Evolutionary conservation across 1,284 basidiomycete species (phyloP).

Genomic region (Trametes versicolor): DNA sequence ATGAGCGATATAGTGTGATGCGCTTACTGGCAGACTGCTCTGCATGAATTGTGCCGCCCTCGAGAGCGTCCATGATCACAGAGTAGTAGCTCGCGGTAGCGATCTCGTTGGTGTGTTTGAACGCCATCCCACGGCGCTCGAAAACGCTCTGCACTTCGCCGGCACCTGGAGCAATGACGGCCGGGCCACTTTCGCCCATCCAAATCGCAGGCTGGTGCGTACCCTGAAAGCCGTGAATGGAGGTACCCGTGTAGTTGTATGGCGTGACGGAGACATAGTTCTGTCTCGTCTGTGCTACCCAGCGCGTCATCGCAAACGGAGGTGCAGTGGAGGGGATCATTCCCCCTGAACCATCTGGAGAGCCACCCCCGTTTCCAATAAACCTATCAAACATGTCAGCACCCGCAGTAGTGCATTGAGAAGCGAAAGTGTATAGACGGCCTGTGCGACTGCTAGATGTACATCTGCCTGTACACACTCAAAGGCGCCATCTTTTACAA

Average conservation of each 20-base stretch:
- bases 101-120: constrained; percentile 67
- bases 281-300: constrained; percentile 77
- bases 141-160: constrained; percentile 62
- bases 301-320: constrained; percentile 85
- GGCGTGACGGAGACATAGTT: constrained; percentile 83
- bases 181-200: constrained; percentile 87
- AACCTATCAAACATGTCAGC: constrained; percentile 46
- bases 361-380: constrained; percentile 78
- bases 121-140: constrained; percentile 68
- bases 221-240: constrained; percentile 79
- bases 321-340: constrained; percentile 78
- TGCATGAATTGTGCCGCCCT: constrained; percentile 61
- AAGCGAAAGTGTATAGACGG: background rate
- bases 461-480: too few relatives aligned
- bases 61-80: constrained; percentile 63
- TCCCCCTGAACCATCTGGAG: constrained; percentile 76
- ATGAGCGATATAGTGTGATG: background rate
- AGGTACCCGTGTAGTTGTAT: constrained; percentile 75
- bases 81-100: constrained; percentile 75
- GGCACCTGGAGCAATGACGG: constrained; percentile 70
- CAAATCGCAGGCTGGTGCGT: constrained; percentile 90
- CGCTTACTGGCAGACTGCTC: constrained; percentile 78
- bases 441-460: too few relatives aligned
- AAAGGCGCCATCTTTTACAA: too few relatives aligned
- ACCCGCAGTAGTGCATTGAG: background rate